Conservation (phyloP, 225 moss, liverwort and hornwort genomes). For the Lunularia cruciata region DNA sequence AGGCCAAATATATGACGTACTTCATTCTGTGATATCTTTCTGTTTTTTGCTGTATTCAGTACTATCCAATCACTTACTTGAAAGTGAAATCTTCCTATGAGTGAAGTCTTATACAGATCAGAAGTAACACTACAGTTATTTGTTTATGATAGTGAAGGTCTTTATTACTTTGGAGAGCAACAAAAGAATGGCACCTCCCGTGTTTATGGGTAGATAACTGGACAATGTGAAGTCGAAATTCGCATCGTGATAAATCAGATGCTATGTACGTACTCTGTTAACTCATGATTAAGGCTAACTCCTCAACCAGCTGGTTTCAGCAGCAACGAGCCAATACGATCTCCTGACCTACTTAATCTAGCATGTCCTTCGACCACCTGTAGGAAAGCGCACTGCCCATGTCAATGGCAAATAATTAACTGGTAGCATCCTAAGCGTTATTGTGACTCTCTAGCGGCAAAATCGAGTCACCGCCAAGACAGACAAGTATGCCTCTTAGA, state of each 20-base stretch:
- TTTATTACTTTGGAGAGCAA: background rate
- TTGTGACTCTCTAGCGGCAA: constrained; percentile 1
- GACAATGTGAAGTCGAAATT: constrained; percentile 1
- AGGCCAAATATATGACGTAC: no score
- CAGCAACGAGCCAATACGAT: background rate
- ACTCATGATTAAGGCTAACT: constrained; percentile 7
- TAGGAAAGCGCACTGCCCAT: constrained; percentile 3
- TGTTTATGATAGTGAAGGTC: no score
- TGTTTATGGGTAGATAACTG: constrained; percentile 10
- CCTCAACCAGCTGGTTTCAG: constrained; percentile 9
- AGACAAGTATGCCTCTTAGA: background rate
- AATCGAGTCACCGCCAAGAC: background rate
- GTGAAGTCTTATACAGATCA: no score
- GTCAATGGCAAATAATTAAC: constrained; percentile 1
- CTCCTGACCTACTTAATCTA: constrained; percentile 2
- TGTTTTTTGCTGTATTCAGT: no score
- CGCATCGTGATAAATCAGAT: background rate
- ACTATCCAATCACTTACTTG: no score
- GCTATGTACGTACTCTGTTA: constrained; percentile 6
- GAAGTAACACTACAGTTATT: no score
- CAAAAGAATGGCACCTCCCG: constrained; percentile 30
- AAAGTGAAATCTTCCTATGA: no score
- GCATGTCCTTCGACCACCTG: constrained; percentile 7
- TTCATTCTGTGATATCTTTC: no score
- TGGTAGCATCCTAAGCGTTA: constrained; percentile 9